Conservation (phyloP, 1,139 yeast genomes). For the Nematodospora anomalae region DNA sequence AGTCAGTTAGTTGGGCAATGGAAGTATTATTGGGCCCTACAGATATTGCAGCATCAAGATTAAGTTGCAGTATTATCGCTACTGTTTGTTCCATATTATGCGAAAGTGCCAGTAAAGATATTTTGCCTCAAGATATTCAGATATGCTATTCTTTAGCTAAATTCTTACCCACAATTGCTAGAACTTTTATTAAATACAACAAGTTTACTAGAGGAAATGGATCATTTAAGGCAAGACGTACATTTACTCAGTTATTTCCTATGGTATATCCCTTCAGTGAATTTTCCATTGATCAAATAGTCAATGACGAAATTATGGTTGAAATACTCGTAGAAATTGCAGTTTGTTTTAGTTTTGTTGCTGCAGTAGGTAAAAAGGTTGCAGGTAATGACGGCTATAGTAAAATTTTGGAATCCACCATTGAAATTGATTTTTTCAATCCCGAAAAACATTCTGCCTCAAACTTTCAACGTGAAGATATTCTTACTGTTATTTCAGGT, state of each 20-base stretch:
- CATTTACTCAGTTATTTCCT: conserved; percentile 70
- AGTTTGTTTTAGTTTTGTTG: conserved; percentile 55
- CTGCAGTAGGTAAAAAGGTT: conserved; percentile 50
- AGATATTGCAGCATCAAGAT: conserved; percentile 60
- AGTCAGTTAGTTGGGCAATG: conserved; percentile 63
- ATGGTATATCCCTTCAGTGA: conserved; percentile 63
- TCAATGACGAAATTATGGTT: conserved; percentile 67
- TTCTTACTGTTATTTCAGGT: conserved; percentile 52
- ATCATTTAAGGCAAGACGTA: conserved; percentile 58
- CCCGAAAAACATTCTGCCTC: conserved; percentile 34
- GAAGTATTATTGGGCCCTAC: conserved; percentile 54
- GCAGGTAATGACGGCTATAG: conserved; percentile 48
- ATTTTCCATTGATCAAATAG: conserved; percentile 70
- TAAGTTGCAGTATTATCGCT: conserved; percentile 59
- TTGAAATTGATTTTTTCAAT: conserved; percentile 35
- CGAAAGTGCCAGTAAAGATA: conserved; percentile 25
- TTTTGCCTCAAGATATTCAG: conserved; percentile 24
- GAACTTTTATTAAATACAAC: conserved; percentile 53
- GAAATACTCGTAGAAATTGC: conserved; percentile 74
- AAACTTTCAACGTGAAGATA: conserved; percentile 41
- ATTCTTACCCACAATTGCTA: conserved; percentile 52
- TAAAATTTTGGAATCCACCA: conserved; percentile 27
- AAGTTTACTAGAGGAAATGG: conserved; percentile 53
- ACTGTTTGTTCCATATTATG: conserved; percentile 46
- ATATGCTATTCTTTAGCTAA: conserved; percentile 49